Evolutionary conservation across 1,284 basidiomycete species (phyloP).

Genomic region (Cutaneotrichosporon sp.): DNA sequence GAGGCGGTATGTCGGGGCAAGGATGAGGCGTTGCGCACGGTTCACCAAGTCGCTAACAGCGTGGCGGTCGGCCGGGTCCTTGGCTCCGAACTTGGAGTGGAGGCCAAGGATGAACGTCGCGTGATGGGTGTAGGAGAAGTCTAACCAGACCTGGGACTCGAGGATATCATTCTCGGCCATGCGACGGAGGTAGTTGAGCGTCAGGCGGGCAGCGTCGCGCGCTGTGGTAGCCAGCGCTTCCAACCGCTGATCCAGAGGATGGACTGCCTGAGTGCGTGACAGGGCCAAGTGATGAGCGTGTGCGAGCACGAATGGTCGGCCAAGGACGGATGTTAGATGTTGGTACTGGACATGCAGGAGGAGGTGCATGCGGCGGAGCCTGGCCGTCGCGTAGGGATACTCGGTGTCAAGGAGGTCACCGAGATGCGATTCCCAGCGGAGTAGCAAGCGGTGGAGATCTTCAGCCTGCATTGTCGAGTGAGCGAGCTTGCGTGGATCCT

Average conservation of each 20-base stretch:
- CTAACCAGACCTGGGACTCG: conserved; percentile 24
- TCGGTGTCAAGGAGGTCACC: conserved; percentile 14
- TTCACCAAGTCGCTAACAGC: conserved; percentile 9
- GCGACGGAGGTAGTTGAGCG: conserved; percentile 16
- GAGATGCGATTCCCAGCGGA: conserved; percentile 19
- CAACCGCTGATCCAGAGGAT: neutral
- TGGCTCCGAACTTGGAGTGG: conserved; percentile 9
- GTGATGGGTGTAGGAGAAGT: conserved; percentile 28
- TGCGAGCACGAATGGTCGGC: conserved; percentile 26
- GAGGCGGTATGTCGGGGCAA: conserved; percentile 29
- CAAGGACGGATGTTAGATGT: conserved; percentile 23
- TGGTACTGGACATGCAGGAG: conserved; percentile 21
- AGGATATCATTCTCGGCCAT: conserved; percentile 10
- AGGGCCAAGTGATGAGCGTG: conserved; percentile 16
- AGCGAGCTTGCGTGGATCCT: conserved; percentile 10
- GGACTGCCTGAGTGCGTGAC: conserved; percentile 9
- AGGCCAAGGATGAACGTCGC: conserved; percentile 27
- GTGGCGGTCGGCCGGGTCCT: neutral
- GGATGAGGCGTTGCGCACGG: conserved; percentile 12
- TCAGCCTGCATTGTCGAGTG: neutral
- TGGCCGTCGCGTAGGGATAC: conserved; percentile 4
- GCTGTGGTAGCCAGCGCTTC: conserved; percentile 11
- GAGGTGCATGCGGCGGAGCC: conserved; percentile 19
- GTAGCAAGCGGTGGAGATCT: conserved; percentile 16
- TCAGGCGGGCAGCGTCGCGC: conserved; percentile 19